Base-by-base conservation (phyloP, 73 alveolate genomes). In the Paramecium sonneborni region DNA sequence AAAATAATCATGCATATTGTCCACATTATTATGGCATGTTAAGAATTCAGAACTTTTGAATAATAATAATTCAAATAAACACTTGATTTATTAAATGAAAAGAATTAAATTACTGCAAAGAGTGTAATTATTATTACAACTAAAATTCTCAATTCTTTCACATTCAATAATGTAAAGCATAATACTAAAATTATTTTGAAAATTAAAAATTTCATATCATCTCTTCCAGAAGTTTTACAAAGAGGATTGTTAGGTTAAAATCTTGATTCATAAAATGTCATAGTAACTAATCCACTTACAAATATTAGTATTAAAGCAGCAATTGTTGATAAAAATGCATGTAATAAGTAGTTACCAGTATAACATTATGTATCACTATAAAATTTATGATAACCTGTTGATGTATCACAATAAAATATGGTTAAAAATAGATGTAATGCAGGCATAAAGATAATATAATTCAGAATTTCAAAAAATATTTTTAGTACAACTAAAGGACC, bases 21-120 rank as follows among this genome's bases (percentile, higher is more conserved):
- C 94, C 94, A 88, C 79, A 88, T 69, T 7, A 88, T 88, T 18
- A 76, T 44, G 14, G 94, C 94, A 39, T 69, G 85, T 88, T 88
- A 62, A 5, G 91, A 32, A 38, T 88, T 88, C 24, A 88, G 20
- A 37, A 88, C 67, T 44, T 88, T 88, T 7, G 85, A 44, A 26
- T 88, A 88, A 30, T 28, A 43, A 55, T 88, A 88, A 67, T 88
- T 68, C 69, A 88, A 62, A 34, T 69, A 69, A 3, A 69, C 87
- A 38, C 85, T 43, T 6, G 94, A 88, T 39, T 88, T 88, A 44
- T 88, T 88, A 28, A 88, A 88, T n/a, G 91, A 43, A 18, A 88
- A 88, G 34, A 88, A 88, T 43, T 69, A 15, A 18, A 69, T 57
- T 32, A 88, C 91, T 0, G 94, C 70, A 58, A 76, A 70, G n/a